These are phyloP conservation scores for Aspergillus taichungensis DNA, from an alignment of 495 filamentous ascomycete species.

Conservation along the genomic window DNA sequence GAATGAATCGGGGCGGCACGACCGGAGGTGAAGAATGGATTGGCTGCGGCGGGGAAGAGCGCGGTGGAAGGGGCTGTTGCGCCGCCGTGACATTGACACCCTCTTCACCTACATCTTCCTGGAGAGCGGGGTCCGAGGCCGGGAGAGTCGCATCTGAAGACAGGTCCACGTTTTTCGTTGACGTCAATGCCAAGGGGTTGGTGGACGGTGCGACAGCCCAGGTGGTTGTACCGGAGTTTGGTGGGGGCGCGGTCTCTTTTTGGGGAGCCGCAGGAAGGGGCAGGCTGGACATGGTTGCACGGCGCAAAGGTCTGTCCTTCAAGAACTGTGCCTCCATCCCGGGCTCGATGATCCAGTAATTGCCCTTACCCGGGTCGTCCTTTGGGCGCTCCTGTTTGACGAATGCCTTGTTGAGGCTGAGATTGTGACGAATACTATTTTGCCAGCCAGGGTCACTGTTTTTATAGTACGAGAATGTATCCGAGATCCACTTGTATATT, in stretches of 20 bases:
- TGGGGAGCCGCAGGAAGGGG: constrained; percentile 31
- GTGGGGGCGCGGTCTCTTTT: constrained; percentile 23
- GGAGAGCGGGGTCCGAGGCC: constrained; percentile 64
- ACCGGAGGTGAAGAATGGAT: constrained; percentile 88
- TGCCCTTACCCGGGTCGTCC: constrained; percentile 96
- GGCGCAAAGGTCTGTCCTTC: constrained; percentile 66
- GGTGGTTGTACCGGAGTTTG: constrained; percentile 23
- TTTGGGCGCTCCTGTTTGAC: constrained; percentile 93
- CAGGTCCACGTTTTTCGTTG: constrained; percentile 43
- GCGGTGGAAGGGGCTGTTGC: constrained; percentile 29
- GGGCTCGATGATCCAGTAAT: constrained; percentile 91
- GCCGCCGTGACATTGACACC: constrained; percentile 20
- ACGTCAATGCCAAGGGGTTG: constrained; percentile 16
- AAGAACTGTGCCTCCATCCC: constrained; percentile 82
- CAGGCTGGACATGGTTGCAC: constrained; percentile 42
- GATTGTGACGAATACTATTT: constrained; percentile 96
- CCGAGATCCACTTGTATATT: constrained; percentile 98
- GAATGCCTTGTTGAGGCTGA: constrained; percentile 97
- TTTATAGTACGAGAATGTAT: constrained; percentile 83
- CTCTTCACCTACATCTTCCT: constrained; percentile 55
- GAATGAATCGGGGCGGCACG: constrained; percentile 49
- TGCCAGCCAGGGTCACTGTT: constrained; percentile 85
- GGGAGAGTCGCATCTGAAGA: constrained; percentile 96
- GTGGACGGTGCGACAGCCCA: constrained; percentile 33
- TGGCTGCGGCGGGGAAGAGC: constrained; percentile 52